Evolutionary conservation across 768 basidiomycete genomes (phyloP).

Genomic region (Boletus barrowsii): DNA sequence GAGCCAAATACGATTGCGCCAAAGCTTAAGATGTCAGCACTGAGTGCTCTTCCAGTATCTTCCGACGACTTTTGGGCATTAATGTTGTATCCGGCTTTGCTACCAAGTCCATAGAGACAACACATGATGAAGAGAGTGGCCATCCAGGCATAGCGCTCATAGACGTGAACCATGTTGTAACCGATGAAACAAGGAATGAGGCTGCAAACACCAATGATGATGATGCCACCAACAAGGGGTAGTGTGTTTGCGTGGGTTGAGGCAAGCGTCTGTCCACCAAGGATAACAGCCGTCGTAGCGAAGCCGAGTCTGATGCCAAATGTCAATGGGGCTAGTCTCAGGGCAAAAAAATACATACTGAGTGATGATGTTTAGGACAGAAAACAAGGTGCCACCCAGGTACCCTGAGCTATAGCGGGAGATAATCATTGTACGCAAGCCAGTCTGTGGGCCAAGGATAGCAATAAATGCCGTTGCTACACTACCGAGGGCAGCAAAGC

Average conservation of each 20-base stretch:
- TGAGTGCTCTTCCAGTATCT: constrained; percentile 42
- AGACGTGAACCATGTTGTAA: constrained; percentile 45
- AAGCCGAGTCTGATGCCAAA: constrained; percentile 40
- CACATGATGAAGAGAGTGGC: constrained; percentile 44
- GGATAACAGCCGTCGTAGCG: constrained; percentile 46
- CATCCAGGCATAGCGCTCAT: constrained; percentile 58
- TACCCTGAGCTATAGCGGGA: constrained; percentile 48
- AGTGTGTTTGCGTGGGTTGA: constrained; percentile 44
- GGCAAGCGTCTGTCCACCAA: constrained; percentile 51
- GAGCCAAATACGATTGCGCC: constrained; percentile 52
- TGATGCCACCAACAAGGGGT: constrained; percentile 46
- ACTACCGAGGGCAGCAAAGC: constrained; percentile 44
- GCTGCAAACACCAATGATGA: constrained; percentile 42
- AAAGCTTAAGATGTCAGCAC: constrained; percentile 49
- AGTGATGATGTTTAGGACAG: constrained; percentile 52
- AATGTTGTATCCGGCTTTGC: constrained; percentile 44
- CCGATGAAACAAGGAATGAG: constrained; percentile 47
- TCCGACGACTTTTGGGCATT: constrained; percentile 41
- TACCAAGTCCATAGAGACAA: constrained; percentile 50
- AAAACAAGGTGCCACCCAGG: constrained; percentile 46
- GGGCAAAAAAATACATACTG: constrained; percentile 27
- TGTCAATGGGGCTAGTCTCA: background rate
- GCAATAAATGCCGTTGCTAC: constrained; percentile 48
- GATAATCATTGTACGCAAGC: constrained; percentile 54
- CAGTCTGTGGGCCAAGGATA: constrained; percentile 50